Evolutionary conservation across 1,284 basidiomycete species (phyloP).

Genomic region (Tilletia indica): DNA sequence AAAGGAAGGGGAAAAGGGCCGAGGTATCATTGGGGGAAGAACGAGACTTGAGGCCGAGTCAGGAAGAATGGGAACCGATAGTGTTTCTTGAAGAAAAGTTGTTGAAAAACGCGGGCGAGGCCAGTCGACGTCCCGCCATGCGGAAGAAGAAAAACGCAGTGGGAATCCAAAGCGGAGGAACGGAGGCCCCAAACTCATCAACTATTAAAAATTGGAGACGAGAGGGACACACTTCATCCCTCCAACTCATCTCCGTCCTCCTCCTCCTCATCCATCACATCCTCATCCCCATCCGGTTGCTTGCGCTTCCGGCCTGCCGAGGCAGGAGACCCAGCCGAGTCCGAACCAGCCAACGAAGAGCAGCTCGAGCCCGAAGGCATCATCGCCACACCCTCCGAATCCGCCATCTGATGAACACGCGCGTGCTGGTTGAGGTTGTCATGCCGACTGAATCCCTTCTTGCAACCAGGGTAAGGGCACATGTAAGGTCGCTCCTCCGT

Average conservation of each 20-base stretch:
- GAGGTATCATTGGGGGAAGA: too few relatives aligned
- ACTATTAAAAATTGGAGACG: too few relatives aligned
- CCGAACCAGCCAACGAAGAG: neutral
- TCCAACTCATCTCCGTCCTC: neutral
- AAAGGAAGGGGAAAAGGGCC: too few relatives aligned
- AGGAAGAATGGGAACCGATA: neutral
- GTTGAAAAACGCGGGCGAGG: neutral
- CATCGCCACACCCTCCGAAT: neutral
- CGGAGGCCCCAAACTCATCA: too few relatives aligned
- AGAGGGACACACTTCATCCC: neutral
- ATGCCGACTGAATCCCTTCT: conserved; percentile 48
- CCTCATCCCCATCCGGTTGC: neutral
- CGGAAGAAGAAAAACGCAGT: neutral
- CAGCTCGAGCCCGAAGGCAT: neutral
- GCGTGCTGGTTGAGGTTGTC: conserved; percentile 53
- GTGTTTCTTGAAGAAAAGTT: neutral
- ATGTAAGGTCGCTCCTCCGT: conserved; percentile 52
- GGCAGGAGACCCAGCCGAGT: neutral
- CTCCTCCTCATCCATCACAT: conserved; percentile 12
- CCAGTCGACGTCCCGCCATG: conserved; percentile 1
- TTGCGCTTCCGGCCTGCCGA: conserved; percentile 11
- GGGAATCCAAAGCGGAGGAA: neutral
- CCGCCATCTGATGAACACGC: conserved; percentile 36
- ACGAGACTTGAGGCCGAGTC: neutral
- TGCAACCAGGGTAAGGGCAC: conserved; percentile 44